Evolutionary conservation across 2,329 filamentous ascomycete species (phyloP).

Genomic region (Sordariomycetes sp.): DNA sequence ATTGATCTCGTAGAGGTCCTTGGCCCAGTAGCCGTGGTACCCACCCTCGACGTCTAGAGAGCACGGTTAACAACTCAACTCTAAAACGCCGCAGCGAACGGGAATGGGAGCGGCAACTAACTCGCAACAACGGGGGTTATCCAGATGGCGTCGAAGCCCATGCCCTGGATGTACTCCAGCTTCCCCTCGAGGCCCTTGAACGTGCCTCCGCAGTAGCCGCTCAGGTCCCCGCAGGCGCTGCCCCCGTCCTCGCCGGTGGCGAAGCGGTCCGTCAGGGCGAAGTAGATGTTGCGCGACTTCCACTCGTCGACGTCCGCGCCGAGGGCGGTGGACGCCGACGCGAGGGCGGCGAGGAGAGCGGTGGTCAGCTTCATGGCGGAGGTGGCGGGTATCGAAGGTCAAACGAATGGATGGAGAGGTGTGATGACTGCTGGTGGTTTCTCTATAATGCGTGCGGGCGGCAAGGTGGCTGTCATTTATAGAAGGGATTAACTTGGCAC

Average conservation of each 20-base stretch:
- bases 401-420: background rate
- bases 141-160: slow-evolving; percentile 49
- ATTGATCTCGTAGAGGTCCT: slow-evolving; percentile 42
- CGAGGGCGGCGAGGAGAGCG: slow-evolving; percentile 4
- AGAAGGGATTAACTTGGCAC: background rate
- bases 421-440: background rate
- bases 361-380: slow-evolving; percentile 7
- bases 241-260: slow-evolving; percentile 31
- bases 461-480: background rate
- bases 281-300: slow-evolving; percentile 47
- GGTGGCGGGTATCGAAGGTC: background rate
- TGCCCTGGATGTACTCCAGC: slow-evolving; percentile 52
- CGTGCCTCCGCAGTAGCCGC: slow-evolving; percentile 48
- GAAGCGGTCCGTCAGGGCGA: slow-evolving; percentile 46
- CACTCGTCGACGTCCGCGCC: slow-evolving; percentile 28
- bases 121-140: slow-evolving; percentile 45
- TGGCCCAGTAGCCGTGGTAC: slow-evolving; percentile 47
- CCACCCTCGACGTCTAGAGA: slow-evolving; percentile 23
- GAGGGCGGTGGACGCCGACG: slow-evolving; percentile 8
- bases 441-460: background rate
- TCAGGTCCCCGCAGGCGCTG: slow-evolving; percentile 26
- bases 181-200: slow-evolving; percentile 47
- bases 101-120: slow-evolving; percentile 13
- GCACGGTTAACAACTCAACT: background rate
- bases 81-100: background rate